A percentile compares a stretch with the other conserved stretches of the same genome.
phyloP scores from a whole-genome alignment of 2,329 filamentous ascomycete species.

The Exserohilum turcica region DNA sequence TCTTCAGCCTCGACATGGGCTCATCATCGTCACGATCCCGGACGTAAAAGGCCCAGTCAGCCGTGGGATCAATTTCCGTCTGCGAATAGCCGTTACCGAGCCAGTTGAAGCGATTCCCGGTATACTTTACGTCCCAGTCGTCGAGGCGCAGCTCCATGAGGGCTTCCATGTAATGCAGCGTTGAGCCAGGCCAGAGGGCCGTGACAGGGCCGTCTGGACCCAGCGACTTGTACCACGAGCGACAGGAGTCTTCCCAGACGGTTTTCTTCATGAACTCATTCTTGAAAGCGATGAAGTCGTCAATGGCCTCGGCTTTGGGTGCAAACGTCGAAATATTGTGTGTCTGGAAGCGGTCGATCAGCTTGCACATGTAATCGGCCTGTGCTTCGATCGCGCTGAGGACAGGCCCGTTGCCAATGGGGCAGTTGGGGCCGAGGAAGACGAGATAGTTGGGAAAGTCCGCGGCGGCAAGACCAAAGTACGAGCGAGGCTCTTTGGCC shows the following conservation, averaged over 20 bases:
- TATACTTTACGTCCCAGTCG: conserved; percentile 54
- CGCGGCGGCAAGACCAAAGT: conserved; percentile 54
- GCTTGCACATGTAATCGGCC: conserved; percentile 57
- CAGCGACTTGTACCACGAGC: conserved; percentile 50
- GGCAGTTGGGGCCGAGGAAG: conserved; percentile 51
- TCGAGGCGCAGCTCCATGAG: conserved; percentile 54
- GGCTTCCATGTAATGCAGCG: conserved; percentile 58
- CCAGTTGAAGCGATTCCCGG: conserved; percentile 46
- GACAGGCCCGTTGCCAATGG: conserved; percentile 51
- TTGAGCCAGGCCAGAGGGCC: conserved; percentile 53
- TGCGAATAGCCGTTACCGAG: conserved; percentile 47
- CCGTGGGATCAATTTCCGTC: conserved; percentile 43
- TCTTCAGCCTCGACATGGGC: conserved; percentile 31
- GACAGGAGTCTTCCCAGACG: conserved; percentile 55
- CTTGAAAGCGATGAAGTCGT: conserved; percentile 57
- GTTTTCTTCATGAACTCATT: conserved; percentile 54
- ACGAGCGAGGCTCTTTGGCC: conserved; percentile 49
- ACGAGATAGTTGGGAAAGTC: conserved; percentile 56
- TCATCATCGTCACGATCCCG: conserved; percentile 42
- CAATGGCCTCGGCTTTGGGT: conserved; percentile 54
- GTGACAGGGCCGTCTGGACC: conserved; percentile 44
- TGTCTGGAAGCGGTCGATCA: conserved; percentile 58
- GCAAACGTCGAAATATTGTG: conserved; percentile 53
- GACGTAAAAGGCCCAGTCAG: conserved; percentile 47
- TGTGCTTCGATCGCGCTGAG: conserved; percentile 54